Evolutionary conservation across 2,329 filamentous ascomycete genomes (phyloP), one percentile per base, ranked within the genome.

Genomic region (Botrytis porri): DNA sequence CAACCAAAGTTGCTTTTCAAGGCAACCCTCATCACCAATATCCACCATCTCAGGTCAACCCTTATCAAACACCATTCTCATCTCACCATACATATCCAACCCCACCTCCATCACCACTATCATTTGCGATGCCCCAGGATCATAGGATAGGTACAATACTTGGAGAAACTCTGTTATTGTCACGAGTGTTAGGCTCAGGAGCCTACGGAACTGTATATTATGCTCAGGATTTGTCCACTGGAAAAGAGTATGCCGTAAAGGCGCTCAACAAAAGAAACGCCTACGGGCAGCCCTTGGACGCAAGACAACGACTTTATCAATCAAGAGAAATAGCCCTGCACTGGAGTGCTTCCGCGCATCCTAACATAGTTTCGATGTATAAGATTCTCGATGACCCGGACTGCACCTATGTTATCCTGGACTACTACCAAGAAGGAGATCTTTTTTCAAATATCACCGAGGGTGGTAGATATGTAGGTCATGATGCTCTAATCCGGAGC

Each of bases 401-500:
- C 82, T 98, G 94, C 87, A 97, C 95, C 76, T 98, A 94, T 84
- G 95, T 98, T 79, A 92, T 99, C 77, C 88, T 99, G 82, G 96
- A 99, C 83, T 98, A 95, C 83, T 98, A 95, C 85, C 94, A 94
- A 10, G 96, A 98, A 83, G 96, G 96, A 80, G 96, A 99, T 82
- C 85, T 99, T 76, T 99, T 99, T 84, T 92, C 93, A 82, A 98
- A 97, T 85, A 99, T 99, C 84, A 98, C 96, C 75, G 95, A 98
- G 83, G 90, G 93, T 80, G 93, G 94, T 81, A 93, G 93, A 82
- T 99, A 97, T 82, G 91, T 97, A 79, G 93, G 93, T 84, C 95
- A 97, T 85, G 95, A 98, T 85, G 88, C 89, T 80, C 88, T 97
- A 81, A 93, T 92, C 86, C 94, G 92, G 85, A 89, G 89, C 77